Evolutionary conservation across 2,329 filamentous ascomycete species (phyloP).

Genomic region (Chrysosporium queenslandicum): DNA sequence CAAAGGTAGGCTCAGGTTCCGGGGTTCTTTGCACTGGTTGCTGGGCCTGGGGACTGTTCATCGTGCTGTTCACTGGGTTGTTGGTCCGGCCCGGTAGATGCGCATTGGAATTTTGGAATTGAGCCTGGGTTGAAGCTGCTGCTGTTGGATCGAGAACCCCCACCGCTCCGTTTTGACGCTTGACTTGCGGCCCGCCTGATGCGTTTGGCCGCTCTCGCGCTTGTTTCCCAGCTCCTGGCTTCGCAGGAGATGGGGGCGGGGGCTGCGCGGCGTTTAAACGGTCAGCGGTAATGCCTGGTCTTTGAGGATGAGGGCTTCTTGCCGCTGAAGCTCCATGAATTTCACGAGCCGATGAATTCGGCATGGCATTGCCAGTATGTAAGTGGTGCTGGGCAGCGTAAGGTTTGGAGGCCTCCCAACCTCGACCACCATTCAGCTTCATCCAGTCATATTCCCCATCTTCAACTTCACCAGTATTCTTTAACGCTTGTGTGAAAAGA

Average conservation of each 20-base stretch:
- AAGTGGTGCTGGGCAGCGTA: constrained; percentile 62
- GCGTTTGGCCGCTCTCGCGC: constrained; percentile 63
- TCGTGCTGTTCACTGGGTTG: constrained; percentile 46
- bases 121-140: constrained; percentile 83
- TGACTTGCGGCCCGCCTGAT: constrained; percentile 60
- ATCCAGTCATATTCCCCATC: constrained; percentile 99
- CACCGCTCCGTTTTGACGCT: constrained; percentile 55
- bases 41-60: constrained; percentile 49
- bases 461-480: constrained; percentile 87
- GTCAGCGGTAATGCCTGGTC: constrained; percentile 61
- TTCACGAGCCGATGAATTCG: constrained; percentile 75
- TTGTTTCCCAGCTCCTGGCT: constrained; percentile 59
- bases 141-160: constrained; percentile 58
- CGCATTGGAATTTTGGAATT: constrained; percentile 91
- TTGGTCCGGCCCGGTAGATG: constrained; percentile 61
- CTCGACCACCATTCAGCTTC: constrained; percentile 89
- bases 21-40: constrained; percentile 38
- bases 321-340: constrained; percentile 60
- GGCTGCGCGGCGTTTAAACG: constrained; percentile 92
- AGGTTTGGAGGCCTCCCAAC: constrained; percentile 72
- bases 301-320: constrained; percentile 44
- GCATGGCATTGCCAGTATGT: constrained; percentile 67
- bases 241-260: constrained; percentile 76
- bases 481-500: constrained; percentile 89
- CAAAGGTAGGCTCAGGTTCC: constrained; percentile 67